These are phyloP conservation scores for Kalmusia sp. DNA, from an alignment of 2,329 filamentous ascomycete species.

Conservation along the genomic window DNA sequence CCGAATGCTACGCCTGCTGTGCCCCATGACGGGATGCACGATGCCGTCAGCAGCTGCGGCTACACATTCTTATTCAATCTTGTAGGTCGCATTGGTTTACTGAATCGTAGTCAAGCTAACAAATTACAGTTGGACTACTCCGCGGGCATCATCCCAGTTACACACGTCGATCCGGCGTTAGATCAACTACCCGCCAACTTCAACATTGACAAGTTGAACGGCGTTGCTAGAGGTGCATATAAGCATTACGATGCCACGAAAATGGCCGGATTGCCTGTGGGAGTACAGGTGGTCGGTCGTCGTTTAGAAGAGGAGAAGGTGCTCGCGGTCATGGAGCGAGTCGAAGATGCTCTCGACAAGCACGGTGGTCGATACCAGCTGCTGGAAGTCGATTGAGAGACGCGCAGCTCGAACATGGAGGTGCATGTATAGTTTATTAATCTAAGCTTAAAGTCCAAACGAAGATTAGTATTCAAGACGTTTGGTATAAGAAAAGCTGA, in stretches of 20 bases:
- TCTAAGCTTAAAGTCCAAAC: no score
- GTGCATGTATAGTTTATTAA: no score
- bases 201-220: constrained; percentile 72
- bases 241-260: constrained; percentile 80
- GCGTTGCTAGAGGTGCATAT: constrained; percentile 82
- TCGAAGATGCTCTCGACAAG: constrained; percentile 75
- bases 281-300: constrained; percentile 81
- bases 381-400: constrained; percentile 54
- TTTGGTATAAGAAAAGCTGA: no score
- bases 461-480: no score
- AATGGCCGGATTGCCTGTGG: constrained; percentile 90
- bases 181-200: constrained; percentile 71
- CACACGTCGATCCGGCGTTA: constrained; percentile 75
- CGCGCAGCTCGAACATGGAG: no score
- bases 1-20: constrained; percentile 90
- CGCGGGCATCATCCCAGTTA: constrained; percentile 81
- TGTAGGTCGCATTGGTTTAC: constrained; percentile 59
- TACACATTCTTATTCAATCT: constrained; percentile 96
- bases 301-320: constrained; percentile 89
- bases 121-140: constrained; percentile 77
- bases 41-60: constrained; percentile 84
- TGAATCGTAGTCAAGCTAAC: constrained; percentile 14
- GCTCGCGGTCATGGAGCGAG: constrained; percentile 76
- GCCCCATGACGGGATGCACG: constrained; percentile 84
- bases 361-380: constrained; percentile 59